A percentile compares a stretch with the other conserved stretches of the same genome.
phyloP scores from a whole-genome alignment of 2,329 filamentous ascomycete genomes.

The Camptophora hylomeconis region DNA sequence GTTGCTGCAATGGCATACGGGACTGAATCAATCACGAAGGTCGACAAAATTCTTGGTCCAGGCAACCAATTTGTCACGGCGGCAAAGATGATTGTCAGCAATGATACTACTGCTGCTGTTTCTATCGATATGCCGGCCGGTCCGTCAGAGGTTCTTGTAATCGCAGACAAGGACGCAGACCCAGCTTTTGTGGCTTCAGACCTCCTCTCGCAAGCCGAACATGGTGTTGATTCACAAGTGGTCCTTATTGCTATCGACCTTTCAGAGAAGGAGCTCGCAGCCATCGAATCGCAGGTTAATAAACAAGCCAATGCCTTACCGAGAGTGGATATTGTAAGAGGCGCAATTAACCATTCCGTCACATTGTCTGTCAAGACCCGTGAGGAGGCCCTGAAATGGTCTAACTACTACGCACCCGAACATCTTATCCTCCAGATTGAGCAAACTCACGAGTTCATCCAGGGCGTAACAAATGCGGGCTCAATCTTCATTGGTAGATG shows the following conservation, averaged over 20 bases:
- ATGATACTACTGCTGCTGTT: slow-evolving; percentile 89
- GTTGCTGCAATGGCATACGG: slow-evolving; percentile 96
- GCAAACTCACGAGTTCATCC: slow-evolving; percentile 60
- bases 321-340: slow-evolving; percentile 82
- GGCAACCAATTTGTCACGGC: slow-evolving; percentile 98
- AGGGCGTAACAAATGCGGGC: slow-evolving; percentile 79
- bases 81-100: slow-evolving; percentile 95
- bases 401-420: slow-evolving; percentile 92
- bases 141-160: slow-evolving; percentile 89
- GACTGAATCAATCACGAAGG: slow-evolving; percentile 85
- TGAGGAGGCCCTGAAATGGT: slow-evolving; percentile 63
- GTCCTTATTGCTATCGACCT: slow-evolving; percentile 79
- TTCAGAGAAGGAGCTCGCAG: slow-evolving; percentile 55
- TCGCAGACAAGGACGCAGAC: slow-evolving; percentile 77
- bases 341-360: slow-evolving; percentile 80
- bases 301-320: slow-evolving; percentile 75
- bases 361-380: slow-evolving; percentile 64
- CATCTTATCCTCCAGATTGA: slow-evolving; percentile 86
- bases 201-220: slow-evolving; percentile 87
- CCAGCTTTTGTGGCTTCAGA: slow-evolving; percentile 94
- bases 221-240: slow-evolving; percentile 92
- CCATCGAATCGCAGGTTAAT: slow-evolving; percentile 87
- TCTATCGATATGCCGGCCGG: slow-evolving; percentile 98
- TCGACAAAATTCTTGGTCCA: slow-evolving; percentile 96
- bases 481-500: slow-evolving; percentile 92